Evolutionary conservation across 192 early-diverging fungal genomes (phyloP), one percentile per base, ranked within the genome.

Genomic region (Entomortierella chlamydospora): DNA sequence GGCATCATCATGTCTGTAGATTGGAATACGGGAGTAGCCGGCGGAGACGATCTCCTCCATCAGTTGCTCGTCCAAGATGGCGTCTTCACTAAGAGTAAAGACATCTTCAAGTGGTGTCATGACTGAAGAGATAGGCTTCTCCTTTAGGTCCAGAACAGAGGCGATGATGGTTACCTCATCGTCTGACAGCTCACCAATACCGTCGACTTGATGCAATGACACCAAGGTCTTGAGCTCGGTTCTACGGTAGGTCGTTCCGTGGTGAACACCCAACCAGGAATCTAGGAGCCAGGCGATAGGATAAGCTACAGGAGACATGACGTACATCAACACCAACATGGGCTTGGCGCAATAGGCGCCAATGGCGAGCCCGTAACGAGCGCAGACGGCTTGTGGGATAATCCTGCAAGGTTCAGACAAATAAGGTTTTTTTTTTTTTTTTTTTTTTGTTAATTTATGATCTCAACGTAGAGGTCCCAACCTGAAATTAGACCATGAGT

Each of bases 201-300:
- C 87, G 17, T 87, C 89, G 0, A 88, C 66, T 65, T 92, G 90
- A 72, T 92, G 92, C 13, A 95, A 79, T 23, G 90, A 91, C 1
- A 95, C 94, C 10, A 95, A 83, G 33, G 92, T 91, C 73, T 93
- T 94, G 10, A 95, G 85, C 62, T 92, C 91, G 64, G 73, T 70
- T 25, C 69, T 55, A 13, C 92, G 88, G 73, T 97, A 99, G n/a
- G 94, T 90, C 20, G 92, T 93, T 57, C 96, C 96, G 60, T 95
- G 92, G 52, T 91, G 89, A 42, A 94, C 89, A 4, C 98, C 98
- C 45, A 99, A 72, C 47, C 95, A 83, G 39, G 83, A 92, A 81
- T 99, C 98, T 41, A 99, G 86, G 2, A 98, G 82, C 62, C 88
- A 72, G 11, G 96, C 93, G 47, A 96, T 96, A 5, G 98, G 98